Evolutionary conservation across 257 asterid species (phyloP).

Genomic region (Anisodus acutangulus): DNA sequence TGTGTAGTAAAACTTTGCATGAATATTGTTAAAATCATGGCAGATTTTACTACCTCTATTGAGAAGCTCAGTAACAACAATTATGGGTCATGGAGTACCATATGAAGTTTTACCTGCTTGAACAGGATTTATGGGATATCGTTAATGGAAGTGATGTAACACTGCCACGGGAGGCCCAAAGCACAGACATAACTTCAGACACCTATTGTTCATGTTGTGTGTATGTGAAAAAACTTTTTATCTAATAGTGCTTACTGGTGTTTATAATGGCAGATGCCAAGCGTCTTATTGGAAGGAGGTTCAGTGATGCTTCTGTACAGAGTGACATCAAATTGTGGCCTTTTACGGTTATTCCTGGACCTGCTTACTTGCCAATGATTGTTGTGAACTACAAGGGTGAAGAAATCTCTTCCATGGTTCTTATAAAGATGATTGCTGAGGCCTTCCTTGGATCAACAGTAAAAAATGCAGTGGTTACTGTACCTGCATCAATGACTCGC

Average conservation of each 20-base stretch:
- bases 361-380: constrained; percentile 35
- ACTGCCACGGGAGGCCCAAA: too few relatives aligned
- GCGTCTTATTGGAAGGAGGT: constrained; percentile 37
- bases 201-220: neutral
- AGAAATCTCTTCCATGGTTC: constrained; percentile 39
- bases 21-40: too few relatives aligned
- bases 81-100: too few relatives aligned
- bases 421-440: constrained; percentile 37
- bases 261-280: constrained; percentile 33
- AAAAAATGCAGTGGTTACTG: constrained; percentile 37
- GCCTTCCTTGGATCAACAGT: constrained; percentile 33
- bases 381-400: constrained; percentile 35
- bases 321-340: constrained; percentile 40
- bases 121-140: too few relatives aligned
- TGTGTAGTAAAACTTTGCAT: too few relatives aligned
- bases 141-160: too few relatives aligned
- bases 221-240: neutral
- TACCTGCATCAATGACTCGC: constrained; percentile 35
- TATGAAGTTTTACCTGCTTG: too few relatives aligned
- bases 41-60: too few relatives aligned
- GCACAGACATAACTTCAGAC: too few relatives aligned
- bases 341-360: constrained; percentile 24
- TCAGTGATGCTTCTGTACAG: constrained; percentile 32
- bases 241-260: neutral
- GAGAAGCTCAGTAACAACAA: too few relatives aligned